Percentiles rank a stretch among this genome's conserved stretches.
These are phyloP conservation scores for Cunninghamia lanceolata DNA, from an alignment of 75 land plant genomes.

Conservation along the genomic window DNA sequence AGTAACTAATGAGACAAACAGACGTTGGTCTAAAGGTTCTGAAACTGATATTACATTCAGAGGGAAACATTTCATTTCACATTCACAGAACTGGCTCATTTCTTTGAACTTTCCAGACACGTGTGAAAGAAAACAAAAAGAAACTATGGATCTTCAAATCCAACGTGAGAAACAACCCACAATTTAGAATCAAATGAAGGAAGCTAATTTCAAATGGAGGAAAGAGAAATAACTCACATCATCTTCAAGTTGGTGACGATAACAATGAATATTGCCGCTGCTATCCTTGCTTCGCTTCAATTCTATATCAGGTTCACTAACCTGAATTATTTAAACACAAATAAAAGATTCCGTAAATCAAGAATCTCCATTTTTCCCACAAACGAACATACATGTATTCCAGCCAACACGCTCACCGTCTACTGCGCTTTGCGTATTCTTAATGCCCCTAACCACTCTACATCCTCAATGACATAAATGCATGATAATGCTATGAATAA, in stretches of 20 bases:
- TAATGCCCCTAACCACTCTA: neutral
- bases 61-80: neutral
- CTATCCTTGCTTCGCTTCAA: slow-evolving; percentile 1
- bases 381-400: neutral
- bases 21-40: neutral
- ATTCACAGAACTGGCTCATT: neutral
- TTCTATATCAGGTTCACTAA: neutral
- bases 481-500: neutral
- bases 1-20: neutral
- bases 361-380: slow-evolving; percentile 3
- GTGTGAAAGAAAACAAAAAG: neutral
- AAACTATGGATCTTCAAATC: neutral
- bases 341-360: neutral
- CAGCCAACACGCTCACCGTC: neutral
- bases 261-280: neutral
- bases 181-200: neutral
- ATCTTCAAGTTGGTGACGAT: slow-evolving; percentile 39
- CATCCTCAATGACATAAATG: neutral
- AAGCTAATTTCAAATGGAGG: neutral
- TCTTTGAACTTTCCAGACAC: neutral
- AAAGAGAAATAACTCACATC: slow-evolving; percentile 30
- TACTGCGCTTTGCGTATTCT: neutral
- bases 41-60: neutral
- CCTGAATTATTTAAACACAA: neutral
- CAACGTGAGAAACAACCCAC: neutral